phyloP scores from a whole-genome alignment of 148 eudicot genomes.

The Rhododendron henanense region DNA sequence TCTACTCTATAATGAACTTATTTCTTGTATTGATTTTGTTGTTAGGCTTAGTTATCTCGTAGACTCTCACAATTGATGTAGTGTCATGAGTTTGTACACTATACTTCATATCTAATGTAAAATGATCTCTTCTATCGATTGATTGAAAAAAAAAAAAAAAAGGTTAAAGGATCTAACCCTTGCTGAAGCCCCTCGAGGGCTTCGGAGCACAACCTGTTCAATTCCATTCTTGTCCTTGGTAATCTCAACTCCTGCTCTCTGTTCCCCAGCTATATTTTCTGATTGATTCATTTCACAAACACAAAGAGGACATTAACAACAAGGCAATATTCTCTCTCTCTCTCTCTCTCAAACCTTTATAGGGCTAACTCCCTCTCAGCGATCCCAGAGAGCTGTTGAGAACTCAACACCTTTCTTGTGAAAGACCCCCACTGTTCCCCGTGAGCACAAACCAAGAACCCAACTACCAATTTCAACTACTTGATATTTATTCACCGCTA shows the following conservation, averaged over 20 bases:
- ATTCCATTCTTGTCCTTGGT: conserved; percentile 55
- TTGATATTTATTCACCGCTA: not conserved
- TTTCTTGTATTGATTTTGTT: too few relatives aligned
- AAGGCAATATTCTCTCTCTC: not conserved
- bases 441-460: conserved; percentile 31
- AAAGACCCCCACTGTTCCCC: conserved; percentile 14
- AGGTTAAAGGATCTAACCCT: conserved; percentile 32
- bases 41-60: too few relatives aligned
- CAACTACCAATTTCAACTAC: conserved; percentile 37
- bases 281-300: conserved; percentile 48
- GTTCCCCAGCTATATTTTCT: conserved; percentile 30
- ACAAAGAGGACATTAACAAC: conserved; percentile 4
- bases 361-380: not conserved
- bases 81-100: too few relatives aligned
- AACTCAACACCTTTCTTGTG: conserved; percentile 26
- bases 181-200: conserved; percentile 50
- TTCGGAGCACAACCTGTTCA: conserved; percentile 49
- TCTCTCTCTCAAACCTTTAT: not conserved
- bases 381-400: conserved; percentile 14
- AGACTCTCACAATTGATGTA: too few relatives aligned
- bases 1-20: too few relatives aligned
- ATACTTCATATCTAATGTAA: too few relatives aligned
- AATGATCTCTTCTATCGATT: too few relatives aligned
- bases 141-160: too few relatives aligned
- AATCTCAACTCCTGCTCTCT: conserved; percentile 30